Conservation (phyloP, 1,139 yeast species). For the Blastobotrys arbuscula region DNA sequence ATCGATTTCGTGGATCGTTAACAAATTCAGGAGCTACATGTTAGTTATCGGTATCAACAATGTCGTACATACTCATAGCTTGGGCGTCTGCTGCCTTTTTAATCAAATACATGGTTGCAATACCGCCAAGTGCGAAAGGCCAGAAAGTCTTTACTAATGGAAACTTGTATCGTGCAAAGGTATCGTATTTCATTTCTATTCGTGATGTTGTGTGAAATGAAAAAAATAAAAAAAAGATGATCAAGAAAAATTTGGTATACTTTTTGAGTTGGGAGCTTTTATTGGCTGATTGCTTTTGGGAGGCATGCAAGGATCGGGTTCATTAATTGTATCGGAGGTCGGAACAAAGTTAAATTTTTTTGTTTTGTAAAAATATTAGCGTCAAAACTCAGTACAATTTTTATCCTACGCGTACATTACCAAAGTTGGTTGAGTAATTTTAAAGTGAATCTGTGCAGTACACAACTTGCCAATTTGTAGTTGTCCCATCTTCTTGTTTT, state of each 20-base stretch:
- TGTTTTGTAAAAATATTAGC: too few species aligned
- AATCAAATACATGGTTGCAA: conserved; percentile 49
- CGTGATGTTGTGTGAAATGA: background rate
- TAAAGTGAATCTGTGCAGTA: too few species aligned
- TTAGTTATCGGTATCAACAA: background rate
- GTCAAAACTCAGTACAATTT: too few species aligned
- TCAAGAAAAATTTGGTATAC: background rate
- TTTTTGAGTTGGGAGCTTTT: background rate
- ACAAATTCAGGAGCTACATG: conserved; percentile 46
- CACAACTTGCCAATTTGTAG: too few species aligned
- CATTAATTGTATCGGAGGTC: too few species aligned
- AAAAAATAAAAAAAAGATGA: conserved; percentile 1
- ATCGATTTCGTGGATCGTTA: conserved; percentile 72
- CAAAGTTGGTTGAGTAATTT: too few species aligned
- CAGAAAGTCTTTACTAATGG: conserved; percentile 51
- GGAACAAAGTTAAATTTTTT: too few species aligned
- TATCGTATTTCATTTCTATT: conserved; percentile 13
- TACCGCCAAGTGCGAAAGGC: conserved; percentile 65
- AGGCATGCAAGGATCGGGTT: background rate
- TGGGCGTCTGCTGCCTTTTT: conserved; percentile 51
- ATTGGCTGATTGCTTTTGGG: background rate
- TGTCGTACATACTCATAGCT: conserved; percentile 39
- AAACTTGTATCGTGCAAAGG: conserved; percentile 15
- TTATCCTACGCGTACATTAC: too few species aligned
- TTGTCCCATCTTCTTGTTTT: too few species aligned